Evolutionary conservation across 2,329 filamentous ascomycete species (phyloP).

Genomic region (Fonsecaea pedrosoi): DNA sequence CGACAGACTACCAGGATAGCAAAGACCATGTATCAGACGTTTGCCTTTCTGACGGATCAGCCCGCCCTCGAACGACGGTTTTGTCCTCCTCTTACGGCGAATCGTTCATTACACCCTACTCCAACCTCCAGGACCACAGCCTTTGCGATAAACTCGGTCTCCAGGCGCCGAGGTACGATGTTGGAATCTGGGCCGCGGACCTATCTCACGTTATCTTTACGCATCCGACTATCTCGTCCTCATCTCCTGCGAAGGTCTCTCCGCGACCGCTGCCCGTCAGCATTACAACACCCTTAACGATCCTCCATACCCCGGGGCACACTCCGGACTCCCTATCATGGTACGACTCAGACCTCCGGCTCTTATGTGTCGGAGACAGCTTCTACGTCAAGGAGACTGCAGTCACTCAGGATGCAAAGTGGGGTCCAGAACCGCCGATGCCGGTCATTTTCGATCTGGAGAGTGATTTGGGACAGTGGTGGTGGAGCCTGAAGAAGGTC

Average conservation of each 20-base stretch:
- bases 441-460: slow-evolving; percentile 36
- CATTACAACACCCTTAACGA: slow-evolving; percentile 26
- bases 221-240: not conserved
- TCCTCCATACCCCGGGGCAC: slow-evolving; percentile 38
- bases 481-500: slow-evolving; percentile 26
- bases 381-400: slow-evolving; percentile 36
- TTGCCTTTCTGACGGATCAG: not conserved
- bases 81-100: slow-evolving; percentile 33
- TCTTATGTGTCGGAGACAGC: slow-evolving; percentile 37
- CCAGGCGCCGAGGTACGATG: slow-evolving; percentile 32
- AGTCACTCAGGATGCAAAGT: slow-evolving; percentile 28
- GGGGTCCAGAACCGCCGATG: slow-evolving; percentile 35
- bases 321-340: slow-evolving; percentile 39
- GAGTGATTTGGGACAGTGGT: slow-evolving; percentile 29
- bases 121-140: slow-evolving; percentile 36
- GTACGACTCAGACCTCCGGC: slow-evolving; percentile 34
- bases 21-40: not conserved
- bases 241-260: not conserved
- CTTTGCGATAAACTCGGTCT: slow-evolving; percentile 31
- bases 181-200: slow-evolving; percentile 35
- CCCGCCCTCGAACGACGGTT: slow-evolving; percentile 27
- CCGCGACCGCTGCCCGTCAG: not conserved
- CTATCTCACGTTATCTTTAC: slow-evolving; percentile 19
- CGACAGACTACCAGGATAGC: not conserved
- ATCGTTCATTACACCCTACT: slow-evolving; percentile 34